Conservation (phyloP, 106 monocot genomes). For the Triglochin maritima region DNA sequence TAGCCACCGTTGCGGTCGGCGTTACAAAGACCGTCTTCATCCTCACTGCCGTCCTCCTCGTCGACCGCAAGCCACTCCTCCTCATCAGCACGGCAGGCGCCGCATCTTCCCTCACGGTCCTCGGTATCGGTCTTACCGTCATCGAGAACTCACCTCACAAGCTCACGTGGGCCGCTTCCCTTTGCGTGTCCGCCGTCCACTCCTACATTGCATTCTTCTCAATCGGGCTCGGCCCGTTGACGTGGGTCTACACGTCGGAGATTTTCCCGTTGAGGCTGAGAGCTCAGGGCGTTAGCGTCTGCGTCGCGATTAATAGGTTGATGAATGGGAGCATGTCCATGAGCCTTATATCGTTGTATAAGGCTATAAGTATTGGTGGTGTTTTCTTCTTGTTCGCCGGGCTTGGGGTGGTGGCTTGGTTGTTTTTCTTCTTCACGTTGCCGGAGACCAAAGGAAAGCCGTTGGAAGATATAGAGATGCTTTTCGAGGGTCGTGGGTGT, state of each 20-base stretch:
- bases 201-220: slow-evolving; percentile 32
- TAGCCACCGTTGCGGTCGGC: slow-evolving; percentile 33
- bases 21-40: slow-evolving; percentile 36
- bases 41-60: slow-evolving; percentile 26
- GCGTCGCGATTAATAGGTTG: slow-evolving; percentile 34
- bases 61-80: slow-evolving; percentile 22
- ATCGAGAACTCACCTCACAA: slow-evolving; percentile 7
- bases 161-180: slow-evolving; percentile 14
- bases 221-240: slow-evolving; percentile 37
- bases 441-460: slow-evolving; percentile 43
- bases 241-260: slow-evolving; percentile 60
- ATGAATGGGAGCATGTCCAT: slow-evolving; percentile 30
- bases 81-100: no score
- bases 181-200: slow-evolving; percentile 9
- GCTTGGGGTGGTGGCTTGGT: slow-evolving; percentile 24
- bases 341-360: slow-evolving; percentile 38
- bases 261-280: slow-evolving; percentile 34
- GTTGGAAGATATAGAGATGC: slow-evolving; percentile 38
- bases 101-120: slow-evolving; percentile 1
- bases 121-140: slow-evolving; percentile 13
- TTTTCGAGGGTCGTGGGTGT: slow-evolving; percentile 6
- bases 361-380: slow-evolving; percentile 41
- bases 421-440: slow-evolving; percentile 33
- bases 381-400: slow-evolving; percentile 42
- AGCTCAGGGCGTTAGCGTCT: slow-evolving; percentile 31